Conservation (phyloP, 1,284 basidiomycete genomes). For the Baeospora myosura region DNA sequence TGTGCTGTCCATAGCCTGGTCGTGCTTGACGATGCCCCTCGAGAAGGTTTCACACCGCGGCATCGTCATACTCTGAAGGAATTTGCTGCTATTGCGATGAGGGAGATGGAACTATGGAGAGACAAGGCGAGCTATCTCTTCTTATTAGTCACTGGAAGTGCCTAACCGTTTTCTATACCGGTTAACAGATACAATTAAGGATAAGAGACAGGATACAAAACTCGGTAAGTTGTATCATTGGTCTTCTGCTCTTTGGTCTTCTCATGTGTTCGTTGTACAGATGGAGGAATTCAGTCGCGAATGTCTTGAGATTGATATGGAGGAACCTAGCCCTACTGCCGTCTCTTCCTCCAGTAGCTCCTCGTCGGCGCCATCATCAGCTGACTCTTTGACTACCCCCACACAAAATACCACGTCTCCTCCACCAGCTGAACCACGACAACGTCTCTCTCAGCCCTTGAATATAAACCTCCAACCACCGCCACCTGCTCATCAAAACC, state of each 20-base stretch:
- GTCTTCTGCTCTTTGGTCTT: constrained; percentile 1
- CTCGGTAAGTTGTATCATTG: constrained; percentile 44
- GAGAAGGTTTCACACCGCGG: constrained; percentile 80
- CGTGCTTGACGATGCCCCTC: constrained; percentile 80
- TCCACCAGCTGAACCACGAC: neutral
- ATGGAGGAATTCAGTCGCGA: constrained; percentile 96
- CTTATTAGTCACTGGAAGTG: neutral
- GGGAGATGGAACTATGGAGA: constrained; percentile 91
- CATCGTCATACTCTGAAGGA: constrained; percentile 91
- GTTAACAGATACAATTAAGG: constrained; percentile 87
- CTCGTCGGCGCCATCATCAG: neutral
- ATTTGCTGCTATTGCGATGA: constrained; percentile 91
- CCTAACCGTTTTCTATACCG: constrained; percentile 2
- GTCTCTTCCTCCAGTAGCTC: neutral
- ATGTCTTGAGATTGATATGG: constrained; percentile 85
- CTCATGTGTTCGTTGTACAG: constrained; percentile 23
- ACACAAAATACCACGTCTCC: constrained; percentile 14
- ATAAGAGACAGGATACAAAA: constrained; percentile 88
- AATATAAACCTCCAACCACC: no score
- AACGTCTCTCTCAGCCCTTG: no score
- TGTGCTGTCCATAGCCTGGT: constrained; percentile 54
- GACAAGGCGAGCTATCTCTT: constrained; percentile 71
- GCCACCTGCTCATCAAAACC: no score
- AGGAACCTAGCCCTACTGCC: no score
- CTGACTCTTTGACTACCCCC: neutral